Evolutionary conservation across 164 flowering plant species (phyloP).

Genomic region (Magnolia changhungtana): DNA sequence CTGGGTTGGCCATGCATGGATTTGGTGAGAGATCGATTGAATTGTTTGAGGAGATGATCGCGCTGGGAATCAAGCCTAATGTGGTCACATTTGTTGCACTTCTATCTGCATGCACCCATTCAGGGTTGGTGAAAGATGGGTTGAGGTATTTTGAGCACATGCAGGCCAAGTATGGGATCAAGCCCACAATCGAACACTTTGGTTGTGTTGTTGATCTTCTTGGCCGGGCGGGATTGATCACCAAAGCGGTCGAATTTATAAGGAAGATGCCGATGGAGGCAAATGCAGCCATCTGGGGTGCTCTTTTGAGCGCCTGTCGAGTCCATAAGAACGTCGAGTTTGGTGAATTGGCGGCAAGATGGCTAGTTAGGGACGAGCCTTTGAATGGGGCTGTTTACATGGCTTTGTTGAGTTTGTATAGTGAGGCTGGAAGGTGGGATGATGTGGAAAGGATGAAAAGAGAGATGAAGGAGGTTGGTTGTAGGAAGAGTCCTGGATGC

Average conservation of each 20-base stretch:
- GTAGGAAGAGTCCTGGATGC: conserved; percentile 38
- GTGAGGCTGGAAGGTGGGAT: conserved; percentile 27
- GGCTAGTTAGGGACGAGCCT: conserved; percentile 28
- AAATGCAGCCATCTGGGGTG: conserved; percentile 36
- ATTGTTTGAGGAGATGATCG: conserved; percentile 31
- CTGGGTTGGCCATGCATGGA: conserved; percentile 37
- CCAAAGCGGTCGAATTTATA: conserved; percentile 24
- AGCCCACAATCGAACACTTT: conserved; percentile 33
- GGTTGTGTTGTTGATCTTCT: conserved; percentile 41
- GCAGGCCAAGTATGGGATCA: conserved; percentile 24
- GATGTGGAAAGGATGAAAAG: conserved; percentile 28
- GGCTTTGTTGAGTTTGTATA: conserved; percentile 29
- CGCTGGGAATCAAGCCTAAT: conserved; percentile 26
- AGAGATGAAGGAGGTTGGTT: conserved; percentile 31
- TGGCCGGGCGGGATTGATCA: conserved; percentile 31
- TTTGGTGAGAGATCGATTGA: conserved; percentile 22
- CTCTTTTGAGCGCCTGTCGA: conserved; percentile 34
- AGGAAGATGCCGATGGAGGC: conserved; percentile 25
- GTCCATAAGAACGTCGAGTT: conserved; percentile 26
- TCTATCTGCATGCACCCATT: conserved; percentile 36
- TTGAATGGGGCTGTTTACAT: conserved; percentile 33
- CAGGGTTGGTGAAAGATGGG: conserved; percentile 35
- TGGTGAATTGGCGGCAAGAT: conserved; percentile 23
- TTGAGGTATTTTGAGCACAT: conserved; percentile 27
- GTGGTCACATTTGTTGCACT: conserved; percentile 30